These are phyloP conservation scores for Clavispora asparagi DNA, from an alignment of 805 yeast genomes.

Conservation along the genomic window DNA sequence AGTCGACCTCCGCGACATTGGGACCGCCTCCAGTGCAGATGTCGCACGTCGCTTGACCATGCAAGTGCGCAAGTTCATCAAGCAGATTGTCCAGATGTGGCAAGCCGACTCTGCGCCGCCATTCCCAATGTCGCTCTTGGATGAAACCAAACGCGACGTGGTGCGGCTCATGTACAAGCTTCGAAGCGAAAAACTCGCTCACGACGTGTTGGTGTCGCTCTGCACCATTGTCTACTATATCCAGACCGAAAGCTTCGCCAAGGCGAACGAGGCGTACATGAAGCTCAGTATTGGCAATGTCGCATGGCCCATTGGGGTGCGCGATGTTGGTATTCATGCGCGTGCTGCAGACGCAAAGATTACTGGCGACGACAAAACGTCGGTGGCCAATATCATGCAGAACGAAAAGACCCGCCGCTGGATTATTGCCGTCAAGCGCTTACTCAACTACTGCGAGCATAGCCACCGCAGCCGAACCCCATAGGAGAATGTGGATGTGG, in stretches of 20 bases:
- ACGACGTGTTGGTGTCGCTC: conserved; percentile 47
- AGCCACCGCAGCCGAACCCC: not conserved
- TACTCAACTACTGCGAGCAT: conserved; percentile 41
- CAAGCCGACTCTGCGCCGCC: conserved; percentile 15
- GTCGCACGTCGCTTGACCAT: conserved; percentile 25
- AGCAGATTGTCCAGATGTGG: conserved; percentile 42
- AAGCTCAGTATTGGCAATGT: conserved; percentile 79
- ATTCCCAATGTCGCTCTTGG: conserved; percentile 12
- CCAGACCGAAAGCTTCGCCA: conserved; percentile 46
- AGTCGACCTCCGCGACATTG: conserved; percentile 28
- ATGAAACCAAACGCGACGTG: conserved; percentile 41
- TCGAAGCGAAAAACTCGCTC: conserved; percentile 32
- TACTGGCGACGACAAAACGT: conserved; percentile 39
- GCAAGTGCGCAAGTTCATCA: conserved; percentile 46
- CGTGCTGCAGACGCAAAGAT: conserved; percentile 59
- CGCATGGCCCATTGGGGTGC: conserved; percentile 90
- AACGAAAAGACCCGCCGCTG: conserved; percentile 71
- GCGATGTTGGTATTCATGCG: conserved; percentile 74
- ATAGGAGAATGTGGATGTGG: not conserved
- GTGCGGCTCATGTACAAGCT: conserved; percentile 44
- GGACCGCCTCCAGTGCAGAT: conserved; percentile 5
- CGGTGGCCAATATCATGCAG: conserved; percentile 67
- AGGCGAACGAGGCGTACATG: conserved; percentile 66
- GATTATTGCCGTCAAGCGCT: conserved; percentile 69
- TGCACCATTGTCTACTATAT: conserved; percentile 55